Conservation (phyloP, 192 early-diverging fungal genomes). For the Coemansia sp. region DNA sequence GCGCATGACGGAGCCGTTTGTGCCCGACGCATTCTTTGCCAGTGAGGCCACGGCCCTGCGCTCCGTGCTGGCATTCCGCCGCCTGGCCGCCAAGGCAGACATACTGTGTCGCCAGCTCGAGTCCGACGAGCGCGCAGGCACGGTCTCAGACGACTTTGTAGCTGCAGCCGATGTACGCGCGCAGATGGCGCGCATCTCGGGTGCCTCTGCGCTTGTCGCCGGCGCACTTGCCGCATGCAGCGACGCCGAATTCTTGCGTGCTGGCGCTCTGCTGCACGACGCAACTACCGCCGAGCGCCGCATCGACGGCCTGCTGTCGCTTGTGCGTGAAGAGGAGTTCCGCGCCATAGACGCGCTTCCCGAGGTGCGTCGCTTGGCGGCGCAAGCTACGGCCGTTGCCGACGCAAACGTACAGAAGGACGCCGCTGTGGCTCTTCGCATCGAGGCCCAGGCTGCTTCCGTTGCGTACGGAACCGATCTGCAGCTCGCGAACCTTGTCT, state of each 20-base stretch:
- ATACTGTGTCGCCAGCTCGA: conserved; percentile 73
- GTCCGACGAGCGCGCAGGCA: conserved; percentile 59
- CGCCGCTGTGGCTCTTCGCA: conserved; percentile 54
- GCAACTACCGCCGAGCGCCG: conserved; percentile 74
- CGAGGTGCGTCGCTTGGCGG: conserved; percentile 65
- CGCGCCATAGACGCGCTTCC: conserved; percentile 62
- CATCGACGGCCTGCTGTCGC: conserved; percentile 69
- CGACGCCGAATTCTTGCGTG: conserved; percentile 65
- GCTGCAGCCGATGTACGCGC: conserved; percentile 43
- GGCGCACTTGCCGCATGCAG: conserved; percentile 64
- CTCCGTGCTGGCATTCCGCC: conserved; percentile 71
- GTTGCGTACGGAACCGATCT: conserved; percentile 69
- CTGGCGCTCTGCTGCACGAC: conserved; percentile 75
- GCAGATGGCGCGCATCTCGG: conserved; percentile 56
- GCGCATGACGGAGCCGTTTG: conserved; percentile 61
- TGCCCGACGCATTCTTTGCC: conserved; percentile 81
- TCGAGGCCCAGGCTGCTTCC: conserved; percentile 50
- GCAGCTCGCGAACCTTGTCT: conserved; percentile 57
- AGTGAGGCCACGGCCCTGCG: conserved; percentile 75
- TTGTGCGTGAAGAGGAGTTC: conserved; percentile 75
- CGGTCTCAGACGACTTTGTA: conserved; percentile 56
- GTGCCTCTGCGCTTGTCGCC: conserved; percentile 65
- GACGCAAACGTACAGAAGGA: conserved; percentile 58
- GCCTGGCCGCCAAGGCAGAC: conserved; percentile 79
- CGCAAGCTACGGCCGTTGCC: conserved; percentile 64